phyloP scores from a whole-genome alignment of 1,139 yeast species.

The Lodderomyces parapsilosis region DNA sequence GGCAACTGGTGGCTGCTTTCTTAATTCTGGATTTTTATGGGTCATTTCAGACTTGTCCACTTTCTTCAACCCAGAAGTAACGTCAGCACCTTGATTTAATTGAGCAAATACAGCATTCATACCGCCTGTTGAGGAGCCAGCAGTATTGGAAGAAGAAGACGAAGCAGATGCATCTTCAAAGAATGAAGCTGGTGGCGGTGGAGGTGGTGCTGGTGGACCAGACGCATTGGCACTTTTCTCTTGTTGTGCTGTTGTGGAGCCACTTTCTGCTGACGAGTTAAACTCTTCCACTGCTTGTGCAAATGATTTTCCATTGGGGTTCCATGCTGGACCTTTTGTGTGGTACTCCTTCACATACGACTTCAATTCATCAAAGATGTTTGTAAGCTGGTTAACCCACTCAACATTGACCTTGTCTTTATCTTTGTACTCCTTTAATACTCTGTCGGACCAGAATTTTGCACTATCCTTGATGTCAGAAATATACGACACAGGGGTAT shows the following conservation, averaged over 20 bases:
- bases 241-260: slow-evolving; percentile 37
- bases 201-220: slow-evolving; percentile 44
- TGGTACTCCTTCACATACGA: slow-evolving; percentile 74
- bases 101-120: slow-evolving; percentile 92
- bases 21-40: slow-evolving; percentile 84
- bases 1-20: slow-evolving; percentile 58
- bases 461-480: slow-evolving; percentile 89
- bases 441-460: slow-evolving; percentile 90
- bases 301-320: slow-evolving; percentile 50
- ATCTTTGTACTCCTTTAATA: slow-evolving; percentile 78
- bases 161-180: slow-evolving; percentile 33
- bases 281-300: slow-evolving; percentile 27
- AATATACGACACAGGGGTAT: slow-evolving; percentile 68
- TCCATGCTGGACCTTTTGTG: slow-evolving; percentile 83
- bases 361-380: slow-evolving; percentile 67
- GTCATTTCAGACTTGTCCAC: slow-evolving; percentile 94
- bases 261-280: slow-evolving; percentile 7
- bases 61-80: slow-evolving; percentile 84
- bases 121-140: slow-evolving; percentile 45
- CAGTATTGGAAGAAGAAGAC: slow-evolving; percentile 13
- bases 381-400: slow-evolving; percentile 73
- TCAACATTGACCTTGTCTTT: slow-evolving; percentile 63
- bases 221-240: neutral
- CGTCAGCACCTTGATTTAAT: slow-evolving; percentile 77
- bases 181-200: slow-evolving; percentile 77